Evolutionary conservation across 441 rosid genomes (phyloP).

Genomic region (Populus hybrid): DNA sequence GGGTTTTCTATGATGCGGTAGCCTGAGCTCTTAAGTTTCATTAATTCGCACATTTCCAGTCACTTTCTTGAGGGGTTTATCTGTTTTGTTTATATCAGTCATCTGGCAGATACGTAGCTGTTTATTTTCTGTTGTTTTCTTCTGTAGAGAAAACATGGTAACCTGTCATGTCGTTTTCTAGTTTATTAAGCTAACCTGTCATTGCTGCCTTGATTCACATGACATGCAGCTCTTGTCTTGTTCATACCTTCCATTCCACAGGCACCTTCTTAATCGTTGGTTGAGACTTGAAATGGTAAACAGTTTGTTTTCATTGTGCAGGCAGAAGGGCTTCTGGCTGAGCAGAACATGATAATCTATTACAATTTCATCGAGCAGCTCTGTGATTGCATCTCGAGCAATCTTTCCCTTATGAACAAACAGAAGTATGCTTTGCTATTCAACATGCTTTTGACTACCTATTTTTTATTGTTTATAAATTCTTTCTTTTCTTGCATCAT

Average conservation of each 20-base stretch:
- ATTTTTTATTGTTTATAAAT: neutral
- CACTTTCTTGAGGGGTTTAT: neutral
- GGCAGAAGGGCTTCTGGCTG: too few relatives aligned
- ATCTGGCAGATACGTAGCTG: neutral
- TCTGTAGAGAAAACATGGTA: neutral
- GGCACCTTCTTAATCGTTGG: neutral
- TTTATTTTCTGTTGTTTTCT: neutral
- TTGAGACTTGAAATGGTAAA: neutral
- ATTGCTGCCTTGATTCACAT: neutral
- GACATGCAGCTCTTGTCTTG: neutral
- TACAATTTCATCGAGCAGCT: too few relatives aligned
- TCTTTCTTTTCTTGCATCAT: neutral
- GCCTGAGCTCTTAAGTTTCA: neutral
- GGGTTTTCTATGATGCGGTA: neutral
- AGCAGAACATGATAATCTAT: too few relatives aligned
- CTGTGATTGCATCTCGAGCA: too few relatives aligned
- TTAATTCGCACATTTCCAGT: neutral
- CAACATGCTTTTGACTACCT: neutral
- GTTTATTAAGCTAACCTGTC: neutral
- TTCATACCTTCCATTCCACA: neutral
- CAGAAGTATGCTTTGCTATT: constrained; percentile 38
- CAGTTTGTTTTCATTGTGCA: too few relatives aligned
- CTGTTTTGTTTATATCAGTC: neutral
- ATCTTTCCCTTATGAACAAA: constrained; percentile 19
- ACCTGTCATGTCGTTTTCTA: neutral